Evolutionary conservation across 495 filamentous ascomycete genomes (phyloP), one percentile per base, ranked within the genome.

Genomic region (Hypoxylon subgilvum): DNA sequence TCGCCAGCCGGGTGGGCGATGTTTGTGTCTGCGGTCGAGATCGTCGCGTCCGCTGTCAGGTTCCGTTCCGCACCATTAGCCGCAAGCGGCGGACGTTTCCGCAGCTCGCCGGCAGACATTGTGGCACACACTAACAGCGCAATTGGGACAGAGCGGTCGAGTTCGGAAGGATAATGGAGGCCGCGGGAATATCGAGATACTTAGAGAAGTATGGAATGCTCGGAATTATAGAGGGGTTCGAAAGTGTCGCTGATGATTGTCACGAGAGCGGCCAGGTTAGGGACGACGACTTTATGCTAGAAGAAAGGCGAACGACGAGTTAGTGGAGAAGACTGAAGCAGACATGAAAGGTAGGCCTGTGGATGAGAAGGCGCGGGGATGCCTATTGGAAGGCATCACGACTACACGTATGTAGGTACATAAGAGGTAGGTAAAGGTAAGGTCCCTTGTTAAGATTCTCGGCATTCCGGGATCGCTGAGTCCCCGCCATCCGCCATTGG

Each of bases 1-100:
- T 82, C 78, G 5, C 85, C 86, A 7, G 78, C 85, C 6, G 86
- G 85, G 66, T 89, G 86, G 17, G 48, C 47, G n/a, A 13, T 41
- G n/a, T 57, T 55, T 4, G 52, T 43, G 31, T 68, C 59, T 12
- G 42, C 52, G 35, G 23, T 45, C 38, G 53, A 43, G 72, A 76
- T 50, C 77, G 76, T 27, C 53, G 18, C n/a, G 69, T 67, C 54
- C 70, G 65, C 48, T 38, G 67, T 51, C 38, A 56, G 30, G 1
- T 71, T 65, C 10, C 60, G 34, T 1, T 54, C 53, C 17, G 51
- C 25, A 6, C 14, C 28, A 13, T 51, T 43, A 14, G 27, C 30
- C 12, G 43, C 30, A 10, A 43, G 61, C 17, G 68, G 71, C 67
- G 70, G 71, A 61, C 76, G 74, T 44, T 73, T 76, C 63, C 72